These are phyloP conservation scores for Gossypium australe DNA, from an alignment of 345 rosid genomes.

Conservation along the genomic window DNA sequence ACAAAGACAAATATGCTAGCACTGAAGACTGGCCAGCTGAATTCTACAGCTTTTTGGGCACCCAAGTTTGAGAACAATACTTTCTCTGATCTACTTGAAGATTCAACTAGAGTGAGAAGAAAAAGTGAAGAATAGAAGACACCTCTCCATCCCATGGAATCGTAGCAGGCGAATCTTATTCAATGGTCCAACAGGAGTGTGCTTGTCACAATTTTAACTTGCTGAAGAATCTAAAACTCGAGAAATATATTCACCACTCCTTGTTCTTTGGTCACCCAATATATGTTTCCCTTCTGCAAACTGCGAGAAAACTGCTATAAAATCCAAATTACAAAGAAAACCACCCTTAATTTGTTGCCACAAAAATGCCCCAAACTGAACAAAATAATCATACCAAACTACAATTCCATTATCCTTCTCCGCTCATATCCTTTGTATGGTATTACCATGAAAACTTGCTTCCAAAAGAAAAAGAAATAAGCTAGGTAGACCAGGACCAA, in stretches of 20 bases:
- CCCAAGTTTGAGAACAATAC: constrained; percentile 43
- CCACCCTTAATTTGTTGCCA: background rate
- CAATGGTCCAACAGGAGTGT: constrained; percentile 5
- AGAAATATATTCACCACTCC: background rate
- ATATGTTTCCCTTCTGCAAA: background rate
- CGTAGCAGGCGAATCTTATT: constrained; percentile 1
- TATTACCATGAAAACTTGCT: background rate
- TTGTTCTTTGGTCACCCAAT: background rate
- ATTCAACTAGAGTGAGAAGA: constrained; percentile 53
- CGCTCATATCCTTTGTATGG: background rate
- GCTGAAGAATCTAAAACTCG: background rate
- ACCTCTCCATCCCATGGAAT: constrained; percentile 60
- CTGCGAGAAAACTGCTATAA: background rate
- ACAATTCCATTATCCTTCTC: background rate
- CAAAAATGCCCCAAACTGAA: background rate
- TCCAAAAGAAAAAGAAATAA: background rate
- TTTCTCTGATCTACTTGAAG: constrained; percentile 38
- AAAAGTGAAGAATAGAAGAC: constrained; percentile 44
- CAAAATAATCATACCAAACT: background rate
- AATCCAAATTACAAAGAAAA: background rate
- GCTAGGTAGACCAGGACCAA: background rate
- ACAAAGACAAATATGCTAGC: constrained; percentile 76
- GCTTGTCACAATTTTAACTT: background rate
- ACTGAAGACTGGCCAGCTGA: constrained; percentile 82
- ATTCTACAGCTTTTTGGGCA: constrained; percentile 31